Conservation (phyloP, 208 protist genomes). For the Trypanosoma lewisi region DNA sequence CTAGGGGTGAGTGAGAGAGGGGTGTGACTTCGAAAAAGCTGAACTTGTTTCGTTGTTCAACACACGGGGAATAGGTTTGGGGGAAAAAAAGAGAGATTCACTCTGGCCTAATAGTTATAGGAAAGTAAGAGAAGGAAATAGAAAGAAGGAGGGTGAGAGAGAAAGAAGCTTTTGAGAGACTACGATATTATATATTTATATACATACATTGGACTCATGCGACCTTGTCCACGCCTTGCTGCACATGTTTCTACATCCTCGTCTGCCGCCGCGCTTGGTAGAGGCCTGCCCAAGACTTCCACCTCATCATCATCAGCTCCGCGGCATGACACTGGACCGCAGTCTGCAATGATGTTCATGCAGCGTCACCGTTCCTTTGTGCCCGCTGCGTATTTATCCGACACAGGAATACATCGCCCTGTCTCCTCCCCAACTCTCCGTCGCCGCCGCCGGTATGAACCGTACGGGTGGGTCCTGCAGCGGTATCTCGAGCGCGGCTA, state of each 20-base stretch:
- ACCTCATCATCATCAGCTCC: background rate
- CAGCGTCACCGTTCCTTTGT: background rate
- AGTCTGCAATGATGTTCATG: conserved; percentile 17
- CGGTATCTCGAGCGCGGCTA: conserved; percentile 60
- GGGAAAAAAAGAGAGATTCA: no score
- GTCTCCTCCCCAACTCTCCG: conserved; percentile 4
- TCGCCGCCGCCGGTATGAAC: conserved; percentile 46
- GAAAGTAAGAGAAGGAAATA: no score
- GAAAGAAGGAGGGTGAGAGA: no score
- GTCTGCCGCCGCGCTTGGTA: conserved; percentile 12
- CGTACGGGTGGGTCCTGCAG: conserved; percentile 50
- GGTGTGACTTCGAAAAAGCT: no score
- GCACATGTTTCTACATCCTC: conserved; percentile 10
- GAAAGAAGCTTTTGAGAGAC: background rate
- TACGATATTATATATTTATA: background rate
- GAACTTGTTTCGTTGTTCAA: no score
- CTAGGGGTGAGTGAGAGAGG: background rate
- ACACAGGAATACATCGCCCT: conserved; percentile 7
- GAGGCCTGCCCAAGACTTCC: background rate
- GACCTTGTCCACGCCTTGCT: conserved; percentile 13
- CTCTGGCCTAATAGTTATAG: no score
- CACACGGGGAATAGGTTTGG: no score
- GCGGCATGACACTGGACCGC: background rate
- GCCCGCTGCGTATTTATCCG: conserved; percentile 6
- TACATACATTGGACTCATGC: conserved; percentile 7